Evolutionary conservation across 1,284 basidiomycete species (phyloP), one percentile per base, ranked within the genome.

Genomic region (Boletus sp.): DNA sequence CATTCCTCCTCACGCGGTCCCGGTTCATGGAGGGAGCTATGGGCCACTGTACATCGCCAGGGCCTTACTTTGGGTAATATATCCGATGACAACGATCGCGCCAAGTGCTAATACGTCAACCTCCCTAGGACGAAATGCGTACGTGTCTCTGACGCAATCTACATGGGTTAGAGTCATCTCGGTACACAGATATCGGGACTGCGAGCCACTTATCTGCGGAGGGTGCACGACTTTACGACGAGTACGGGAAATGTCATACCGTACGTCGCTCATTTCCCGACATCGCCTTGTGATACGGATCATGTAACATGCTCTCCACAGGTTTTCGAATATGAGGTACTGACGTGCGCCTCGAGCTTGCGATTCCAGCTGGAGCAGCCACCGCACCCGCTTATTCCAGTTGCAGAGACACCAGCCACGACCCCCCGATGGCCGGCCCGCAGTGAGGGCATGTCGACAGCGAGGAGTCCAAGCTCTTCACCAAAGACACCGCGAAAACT

Each of bases 241-340:
- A 30, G 17, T 23, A 56, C 11, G 71, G 68, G 31, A 55, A 50
- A 21, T 58, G 21, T 16, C 51, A 63, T 40, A 7, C 43, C 21
- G 71, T 70, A 58, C 17, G 71, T 61, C 13, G 31, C 46, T 43
- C 23, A 4, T 46, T 17, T n/a, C 49, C 30, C 27, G n/a, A 21
- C 6, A 38, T 50, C 37, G 19, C 31, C 19, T n/a, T 8, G 37
- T 19, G 25, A 28, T 21, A 8, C 5, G 37, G 14, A 46, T 17
- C 19, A 55, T 38, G 21, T 16, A 23, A 49, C 56, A 62, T 21
- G 30, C 17, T 25, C 35, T 6, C 44, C 44, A 14, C 52, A 73
- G 69, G 50, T 63, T 8, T 67, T 59, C 21, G 69, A 73, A 40
- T 72, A 70, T 50, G 69, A 70, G 30, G 69, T 73, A 6, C 52